Base-by-base conservation (phyloP, 2,329 filamentous ascomycete genomes). In the Colletotrichum paranaense region DNA sequence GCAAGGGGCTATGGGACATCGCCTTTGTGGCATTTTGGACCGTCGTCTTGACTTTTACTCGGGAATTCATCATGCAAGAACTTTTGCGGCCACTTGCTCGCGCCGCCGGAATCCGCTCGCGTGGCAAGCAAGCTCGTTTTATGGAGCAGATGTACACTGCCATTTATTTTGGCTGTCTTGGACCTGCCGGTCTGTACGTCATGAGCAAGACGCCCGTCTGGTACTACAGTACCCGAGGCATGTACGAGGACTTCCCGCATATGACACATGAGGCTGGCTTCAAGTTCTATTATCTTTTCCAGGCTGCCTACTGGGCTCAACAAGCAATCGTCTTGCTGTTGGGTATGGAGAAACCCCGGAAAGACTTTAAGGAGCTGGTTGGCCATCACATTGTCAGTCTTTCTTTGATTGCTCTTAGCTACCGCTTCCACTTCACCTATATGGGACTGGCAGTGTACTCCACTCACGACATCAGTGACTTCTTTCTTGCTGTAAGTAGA, bases 131-230 rank as follows among this genome's bases (percentile, higher is more conserved):
- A 79, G 90, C 92, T 19, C 92, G 95, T 42, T 98, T 98, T 88
- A 97, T 98, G 94, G 95, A 98, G 83, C 95, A 98, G 84, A 91
- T 93, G 80, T 98, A 98, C 84, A 98, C 95, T 1, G 95, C 95
- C 30, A 86, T 98, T 67, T 98, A 98, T 88, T 98, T 98, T 82
- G 91, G 84, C 57, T 81, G 97, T 71, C 92, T 97, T 70, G 95
- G 95, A 1, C 95, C 95, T 1, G 92, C 92, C 68, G 95, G 95
- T 67, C 83, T 98, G 79, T 98, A 93, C 81, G 94, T 98, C 81
- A 98, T 98, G 95, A 93, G 90, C 79, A 89, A 90, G 75, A 96
- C 94, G n/a, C 92, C 95, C 8, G 91, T 98, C 55, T 98, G 95
- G 96, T 98, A 97, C 83, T 98, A 97, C 88, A 95, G 97, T 85